Percentiles rank a stretch among this genome's conserved stretches.
phyloP scores from a whole-genome alignment of 768 basidiomycete species.

The Coprinopsis marcescibilis region DNA sequence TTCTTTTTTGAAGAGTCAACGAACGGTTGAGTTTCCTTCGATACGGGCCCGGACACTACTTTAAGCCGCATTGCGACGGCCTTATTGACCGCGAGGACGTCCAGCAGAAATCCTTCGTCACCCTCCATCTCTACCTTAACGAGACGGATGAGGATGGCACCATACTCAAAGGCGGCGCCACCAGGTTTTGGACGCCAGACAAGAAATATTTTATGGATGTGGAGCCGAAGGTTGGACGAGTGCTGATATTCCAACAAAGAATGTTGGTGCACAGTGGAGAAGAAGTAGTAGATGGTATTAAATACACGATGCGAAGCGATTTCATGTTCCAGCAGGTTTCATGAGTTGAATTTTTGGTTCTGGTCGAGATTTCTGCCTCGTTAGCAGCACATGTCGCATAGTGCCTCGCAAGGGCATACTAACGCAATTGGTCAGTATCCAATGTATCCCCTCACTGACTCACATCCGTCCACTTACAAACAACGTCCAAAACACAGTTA shows the following conservation, averaged over 20 bases:
- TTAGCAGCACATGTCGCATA: background rate
- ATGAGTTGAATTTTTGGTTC: background rate
- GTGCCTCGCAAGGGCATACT: background rate
- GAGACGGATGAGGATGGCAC: slow-evolving; percentile 19
- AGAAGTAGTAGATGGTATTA: slow-evolving; percentile 27
- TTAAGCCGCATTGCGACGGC: slow-evolving; percentile 36
- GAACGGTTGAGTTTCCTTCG: slow-evolving; percentile 36
- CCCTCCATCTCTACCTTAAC: slow-evolving; percentile 38
- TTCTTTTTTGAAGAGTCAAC: slow-evolving; percentile 23
- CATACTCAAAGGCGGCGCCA: slow-evolving; percentile 29
- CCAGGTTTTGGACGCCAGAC: slow-evolving; percentile 33
- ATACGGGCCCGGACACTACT: slow-evolving; percentile 38
- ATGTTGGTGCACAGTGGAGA: slow-evolving; percentile 34
- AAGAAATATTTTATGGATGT: slow-evolving; percentile 30
- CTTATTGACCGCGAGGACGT: slow-evolving; percentile 24
- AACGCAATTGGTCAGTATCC: background rate
- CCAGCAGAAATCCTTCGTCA: slow-evolving; percentile 33
- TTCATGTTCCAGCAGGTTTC: slow-evolving; percentile 28
- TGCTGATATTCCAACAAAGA: slow-evolving; percentile 37
- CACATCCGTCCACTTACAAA: background rate
- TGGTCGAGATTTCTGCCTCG: background rate
- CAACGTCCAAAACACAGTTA: background rate
- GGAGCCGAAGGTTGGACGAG: slow-evolving; percentile 31
- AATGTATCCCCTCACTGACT: background rate
- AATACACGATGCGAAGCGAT: slow-evolving; percentile 34